phyloP scores from a whole-genome alignment of 2,329 filamentous ascomycete species.

The Neofusicoccum sp. region DNA sequence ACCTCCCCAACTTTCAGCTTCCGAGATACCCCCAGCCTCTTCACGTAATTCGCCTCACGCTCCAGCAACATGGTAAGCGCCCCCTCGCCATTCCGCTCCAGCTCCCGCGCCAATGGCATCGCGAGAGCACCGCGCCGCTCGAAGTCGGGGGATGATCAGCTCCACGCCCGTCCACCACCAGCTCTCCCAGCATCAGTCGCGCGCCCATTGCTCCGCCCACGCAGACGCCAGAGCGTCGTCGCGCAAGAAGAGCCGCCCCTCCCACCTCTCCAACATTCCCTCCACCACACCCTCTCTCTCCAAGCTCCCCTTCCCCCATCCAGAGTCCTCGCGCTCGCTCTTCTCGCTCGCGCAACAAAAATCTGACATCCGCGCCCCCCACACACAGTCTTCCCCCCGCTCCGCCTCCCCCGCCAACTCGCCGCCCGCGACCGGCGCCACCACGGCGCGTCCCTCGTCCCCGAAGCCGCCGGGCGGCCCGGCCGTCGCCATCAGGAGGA shows the following conservation, averaged over 20 bases:
- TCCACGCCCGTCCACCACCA: not conserved
- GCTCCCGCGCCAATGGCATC: not conserved
- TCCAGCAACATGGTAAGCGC: constrained; percentile 4
- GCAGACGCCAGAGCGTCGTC: not conserved
- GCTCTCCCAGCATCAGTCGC: not conserved
- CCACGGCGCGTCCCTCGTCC: constrained; percentile 75
- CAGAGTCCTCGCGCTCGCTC: not conserved
- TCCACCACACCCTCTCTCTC: not conserved
- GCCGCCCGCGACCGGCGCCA: constrained; percentile 58
- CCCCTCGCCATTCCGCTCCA: not conserved
- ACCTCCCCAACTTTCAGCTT: constrained; percentile 4
- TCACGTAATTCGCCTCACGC: not conserved
- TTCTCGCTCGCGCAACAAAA: not conserved
- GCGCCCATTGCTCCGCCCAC: not conserved
- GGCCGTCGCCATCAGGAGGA: constrained; percentile 90
- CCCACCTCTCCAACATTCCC: not conserved
- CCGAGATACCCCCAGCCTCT: constrained; percentile 7
- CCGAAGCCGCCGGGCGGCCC: constrained; percentile 89
- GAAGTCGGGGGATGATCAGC: not conserved
- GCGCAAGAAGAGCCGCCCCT: too few species aligned
- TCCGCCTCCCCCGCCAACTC: constrained; percentile 38
- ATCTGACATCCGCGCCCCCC: not conserved
- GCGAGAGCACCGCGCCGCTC: not conserved
- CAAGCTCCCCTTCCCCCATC: not conserved
- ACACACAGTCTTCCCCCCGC: constrained; percentile 35